Percentiles rank a stretch among this genome's conserved stretches.
Conservation (phyloP, 805 yeast genomes). For the Lipomyces chichibuensis region DNA sequence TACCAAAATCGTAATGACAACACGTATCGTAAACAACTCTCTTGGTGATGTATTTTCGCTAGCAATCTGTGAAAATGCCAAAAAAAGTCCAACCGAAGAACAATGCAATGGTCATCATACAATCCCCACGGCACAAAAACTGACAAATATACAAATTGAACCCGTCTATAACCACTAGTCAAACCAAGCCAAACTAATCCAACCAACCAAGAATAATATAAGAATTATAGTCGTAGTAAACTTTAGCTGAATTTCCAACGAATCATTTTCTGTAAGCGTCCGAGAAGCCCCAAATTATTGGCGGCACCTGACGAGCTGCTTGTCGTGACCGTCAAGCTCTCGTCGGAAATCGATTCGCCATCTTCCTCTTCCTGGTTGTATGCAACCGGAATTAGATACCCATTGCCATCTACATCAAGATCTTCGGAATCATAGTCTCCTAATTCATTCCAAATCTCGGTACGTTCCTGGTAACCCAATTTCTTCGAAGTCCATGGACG, state of each 20-base stretch:
- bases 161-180: not conserved
- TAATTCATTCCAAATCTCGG: conserved; percentile 33
- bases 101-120: not conserved
- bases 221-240: not conserved
- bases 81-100: not conserved
- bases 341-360: conserved; percentile 30
- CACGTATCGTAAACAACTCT: not conserved
- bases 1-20: not conserved
- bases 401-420: conserved; percentile 17
- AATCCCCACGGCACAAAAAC: not conserved
- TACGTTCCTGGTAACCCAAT: conserved; percentile 29
- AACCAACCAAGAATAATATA: not conserved
- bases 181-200: not conserved
- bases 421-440: conserved; percentile 32
- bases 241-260: conserved; percentile 13
- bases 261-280: conserved; percentile 23
- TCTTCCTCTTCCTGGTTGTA: conserved; percentile 24
- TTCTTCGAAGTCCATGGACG: conserved; percentile 33
- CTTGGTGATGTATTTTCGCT: not conserved
- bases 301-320: conserved; percentile 10
- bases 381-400: conserved; percentile 24
- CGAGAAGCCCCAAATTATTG: conserved; percentile 7
- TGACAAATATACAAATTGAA: not conserved
- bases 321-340: conserved; percentile 27
- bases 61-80: not conserved